Evolutionary conservation across 495 filamentous ascomycete species (phyloP), one percentile per base, ranked within the genome.

Genomic region (Penicillium fimorum): DNA sequence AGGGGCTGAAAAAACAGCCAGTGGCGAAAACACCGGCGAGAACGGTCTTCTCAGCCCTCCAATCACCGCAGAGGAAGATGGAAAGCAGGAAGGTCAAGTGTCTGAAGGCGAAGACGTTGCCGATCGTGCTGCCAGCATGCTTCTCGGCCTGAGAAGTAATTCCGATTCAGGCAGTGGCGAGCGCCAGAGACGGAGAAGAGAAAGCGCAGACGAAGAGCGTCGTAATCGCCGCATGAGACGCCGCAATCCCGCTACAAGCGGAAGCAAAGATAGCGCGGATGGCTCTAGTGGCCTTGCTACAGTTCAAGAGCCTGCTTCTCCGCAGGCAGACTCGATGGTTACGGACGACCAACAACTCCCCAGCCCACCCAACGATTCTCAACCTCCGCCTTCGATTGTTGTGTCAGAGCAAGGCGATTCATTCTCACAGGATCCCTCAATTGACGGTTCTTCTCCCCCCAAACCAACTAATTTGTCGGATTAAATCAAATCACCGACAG

Each of bases 101-200:
- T 80, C 73, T 41, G 84, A 82, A 52, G 82, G 81, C 53, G 88
- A 89, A 70, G 89, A 93, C 58, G 79, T 96, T 33, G 92, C 90
- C 12, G 86, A 90, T 56, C 86, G 91, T 32, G 92, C 92, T 8
- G 91, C 90, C 18, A 84, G 84, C 56, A 79, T 96, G 71, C 78
- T 96, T 44, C 87, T 92, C 59, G 90, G 88, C 38, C 82, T 96
- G 64, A 78, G 89, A 48, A 86, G 86, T 46, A 84, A 82, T 50
- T 80, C 79, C 27, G 84, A 77, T 24, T 79, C 77, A 25, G 74
- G 79, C 18, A 62, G 61, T 1, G 84, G 62, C 1, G 84, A 87
- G 55, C 82, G 82, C 56, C 82, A 78, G 50, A 77, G 87, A 57
- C 73, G 87, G 58, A 62, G 83, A 60, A 67, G 87, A 66, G 85